Conservation (phyloP, 202 grass and related monocot genomes). For the Elaeis oleifera region DNA sequence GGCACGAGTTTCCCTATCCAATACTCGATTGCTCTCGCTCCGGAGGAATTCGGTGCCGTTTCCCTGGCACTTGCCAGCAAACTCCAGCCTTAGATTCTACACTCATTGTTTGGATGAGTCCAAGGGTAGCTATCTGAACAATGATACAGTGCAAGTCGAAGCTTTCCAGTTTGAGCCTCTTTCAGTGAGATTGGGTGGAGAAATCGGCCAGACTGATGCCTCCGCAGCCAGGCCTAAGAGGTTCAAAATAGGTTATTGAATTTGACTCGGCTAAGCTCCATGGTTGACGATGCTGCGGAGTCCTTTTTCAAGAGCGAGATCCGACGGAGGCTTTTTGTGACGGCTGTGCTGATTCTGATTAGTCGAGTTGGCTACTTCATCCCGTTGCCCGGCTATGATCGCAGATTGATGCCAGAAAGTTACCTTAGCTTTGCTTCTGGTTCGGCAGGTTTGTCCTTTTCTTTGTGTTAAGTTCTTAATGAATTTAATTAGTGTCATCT, state of each 20-base stretch:
- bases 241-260: conserved; percentile 77
- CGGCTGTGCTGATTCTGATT: conserved; percentile 65
- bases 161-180: too few relatives aligned
- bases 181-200: too few relatives aligned
- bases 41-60: too few relatives aligned
- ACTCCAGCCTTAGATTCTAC: too few relatives aligned
- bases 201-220: too few relatives aligned
- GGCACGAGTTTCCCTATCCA: too few relatives aligned
- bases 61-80: too few relatives aligned
- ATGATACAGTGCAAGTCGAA: too few relatives aligned
- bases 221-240: conserved; percentile 10
- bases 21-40: too few relatives aligned
- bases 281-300: conserved; percentile 58
- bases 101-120: too few relatives aligned
- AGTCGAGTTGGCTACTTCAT: conserved; percentile 86
- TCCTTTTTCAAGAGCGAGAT: conserved; percentile 99
- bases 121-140: too few relatives aligned
- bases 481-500: background rate
- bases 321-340: conserved; percentile 55
- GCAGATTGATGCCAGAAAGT: conserved; percentile 40
- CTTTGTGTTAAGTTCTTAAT: background rate
- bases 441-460: conserved; percentile 22
- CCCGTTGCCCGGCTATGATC: conserved; percentile 83
- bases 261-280: conserved; percentile 57
- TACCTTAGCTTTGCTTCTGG: conserved; percentile 41